These are phyloP conservation scores for Tulasnella sp. DNA, from an alignment of 768 basidiomycete genomes.

Conservation along the genomic window DNA sequence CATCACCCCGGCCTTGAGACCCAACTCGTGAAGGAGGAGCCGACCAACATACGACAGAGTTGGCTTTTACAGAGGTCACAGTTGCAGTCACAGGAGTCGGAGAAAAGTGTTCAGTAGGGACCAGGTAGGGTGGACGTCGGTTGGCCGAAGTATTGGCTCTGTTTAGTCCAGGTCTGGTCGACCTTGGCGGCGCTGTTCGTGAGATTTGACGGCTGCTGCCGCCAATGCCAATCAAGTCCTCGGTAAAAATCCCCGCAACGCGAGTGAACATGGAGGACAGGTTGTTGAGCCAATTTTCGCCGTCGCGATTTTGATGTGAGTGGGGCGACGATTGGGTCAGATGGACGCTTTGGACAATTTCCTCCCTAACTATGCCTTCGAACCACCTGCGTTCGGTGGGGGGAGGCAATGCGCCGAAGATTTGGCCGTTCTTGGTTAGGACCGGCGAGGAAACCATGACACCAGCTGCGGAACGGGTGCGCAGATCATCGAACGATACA, in stretches of 20 bases:
- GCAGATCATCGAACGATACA: not conserved
- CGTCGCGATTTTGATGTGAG: too few relatives aligned
- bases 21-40: not conserved
- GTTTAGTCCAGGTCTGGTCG: too few relatives aligned
- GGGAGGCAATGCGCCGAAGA: not conserved
- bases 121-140: not conserved
- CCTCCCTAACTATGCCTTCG: not conserved
- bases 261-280: not conserved
- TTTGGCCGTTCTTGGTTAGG: not conserved
- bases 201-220: not conserved
- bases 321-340: not conserved
- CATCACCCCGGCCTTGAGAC: too few relatives aligned
- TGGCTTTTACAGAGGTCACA: not conserved
- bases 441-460: too few relatives aligned
- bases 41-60: constrained; percentile 10
- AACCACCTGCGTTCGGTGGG: not conserved
- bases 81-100: not conserved
- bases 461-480: not conserved
- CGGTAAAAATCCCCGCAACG: not conserved
- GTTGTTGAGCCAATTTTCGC: not conserved
- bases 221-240: not conserved
- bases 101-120: constrained; percentile 11
- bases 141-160: not conserved
- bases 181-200: not conserved
- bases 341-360: not conserved